These are phyloP conservation scores for Fusarium sublunatum DNA, from an alignment of 2,329 filamentous ascomycete genomes.

Conservation along the genomic window DNA sequence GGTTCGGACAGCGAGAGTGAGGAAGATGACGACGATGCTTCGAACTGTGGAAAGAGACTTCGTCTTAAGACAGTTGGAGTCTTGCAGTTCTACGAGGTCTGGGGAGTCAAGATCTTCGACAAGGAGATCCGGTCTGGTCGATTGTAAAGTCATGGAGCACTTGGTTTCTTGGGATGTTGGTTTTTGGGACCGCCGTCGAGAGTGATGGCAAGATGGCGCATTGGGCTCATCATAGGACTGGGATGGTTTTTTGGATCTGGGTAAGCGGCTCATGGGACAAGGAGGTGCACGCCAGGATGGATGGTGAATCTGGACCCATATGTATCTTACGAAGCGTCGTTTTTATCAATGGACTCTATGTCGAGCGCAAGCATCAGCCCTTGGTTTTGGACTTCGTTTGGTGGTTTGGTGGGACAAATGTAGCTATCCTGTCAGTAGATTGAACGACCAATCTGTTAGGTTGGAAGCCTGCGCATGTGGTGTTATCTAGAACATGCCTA, in stretches of 20 bases:
- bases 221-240: not conserved
- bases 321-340: slow-evolving; percentile 10
- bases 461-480: not conserved
- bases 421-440: not conserved
- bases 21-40: slow-evolving; percentile 47
- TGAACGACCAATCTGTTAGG: not conserved
- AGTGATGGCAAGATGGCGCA: slow-evolving; percentile 22
- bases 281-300: slow-evolving; percentile 1
- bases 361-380: not conserved
- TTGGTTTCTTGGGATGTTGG: not conserved
- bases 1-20: slow-evolving; percentile 52
- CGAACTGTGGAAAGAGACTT: slow-evolving; percentile 49
- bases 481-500: not conserved
- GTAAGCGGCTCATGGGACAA: slow-evolving; percentile 12
- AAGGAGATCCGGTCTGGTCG: slow-evolving; percentile 62
- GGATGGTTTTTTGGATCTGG: slow-evolving; percentile 12
- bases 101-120: slow-evolving; percentile 67
- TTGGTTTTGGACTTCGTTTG: not conserved
- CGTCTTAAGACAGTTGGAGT: slow-evolving; percentile 53
- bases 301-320: slow-evolving; percentile 2
- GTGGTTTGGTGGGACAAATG: not conserved
- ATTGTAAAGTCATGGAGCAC: slow-evolving; percentile 33
- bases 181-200: slow-evolving; percentile 11
- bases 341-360: slow-evolving; percentile 9
- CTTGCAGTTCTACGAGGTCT: slow-evolving; percentile 54